These are phyloP conservation scores for Coemansia sp. DNA, from an alignment of 192 early-diverging fungal genomes.

Conservation along the genomic window DNA sequence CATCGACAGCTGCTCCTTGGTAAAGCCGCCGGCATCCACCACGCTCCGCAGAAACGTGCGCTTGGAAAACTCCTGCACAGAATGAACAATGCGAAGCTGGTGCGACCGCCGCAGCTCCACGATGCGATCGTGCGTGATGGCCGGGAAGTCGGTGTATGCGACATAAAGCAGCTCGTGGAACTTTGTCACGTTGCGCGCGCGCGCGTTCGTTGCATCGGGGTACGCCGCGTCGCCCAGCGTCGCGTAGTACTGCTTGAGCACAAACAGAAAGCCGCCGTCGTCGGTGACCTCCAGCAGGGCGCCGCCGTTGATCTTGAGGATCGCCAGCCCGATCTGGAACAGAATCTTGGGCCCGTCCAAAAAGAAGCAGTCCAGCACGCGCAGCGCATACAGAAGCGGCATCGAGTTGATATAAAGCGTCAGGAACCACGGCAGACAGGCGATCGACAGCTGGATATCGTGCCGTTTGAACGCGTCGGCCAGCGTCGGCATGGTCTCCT, in stretches of 20 bases:
- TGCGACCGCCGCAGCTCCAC: conserved; percentile 76
- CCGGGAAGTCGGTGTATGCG: conserved; percentile 88
- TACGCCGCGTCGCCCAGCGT: conserved; percentile 75
- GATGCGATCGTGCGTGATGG: conserved; percentile 71
- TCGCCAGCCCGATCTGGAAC: conserved; percentile 88
- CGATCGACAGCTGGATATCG: conserved; percentile 95
- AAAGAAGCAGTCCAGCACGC: conserved; percentile 96
- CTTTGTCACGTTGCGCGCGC: conserved; percentile 62
- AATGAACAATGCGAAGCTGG: conserved; percentile 87
- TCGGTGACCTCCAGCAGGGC: conserved; percentile 64
- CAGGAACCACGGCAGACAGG: conserved; percentile 97
- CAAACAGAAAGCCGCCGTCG: conserved; percentile 76
- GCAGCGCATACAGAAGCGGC: conserved; percentile 81
- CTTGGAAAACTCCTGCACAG: conserved; percentile 91
- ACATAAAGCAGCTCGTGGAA: conserved; percentile 90
- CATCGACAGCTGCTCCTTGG: conserved; percentile 78
- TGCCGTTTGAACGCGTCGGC: conserved; percentile 76
- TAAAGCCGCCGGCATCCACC: conserved; percentile 69
- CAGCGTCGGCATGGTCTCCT: conserved; percentile 88
- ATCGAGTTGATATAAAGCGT: conserved; percentile 96
- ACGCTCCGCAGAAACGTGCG: conserved; percentile 83
- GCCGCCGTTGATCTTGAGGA: conserved; percentile 89
- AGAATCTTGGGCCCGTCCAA: conserved; percentile 95
- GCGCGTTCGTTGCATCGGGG: conserved; percentile 55
- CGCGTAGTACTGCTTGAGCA: conserved; percentile 83